A percentile compares a stretch with the other conserved stretches of the same genome.
Evolutionary conservation across 2,329 filamentous ascomycete genomes (phyloP).

Genomic region (Penicillium hesseltinei): DNA sequence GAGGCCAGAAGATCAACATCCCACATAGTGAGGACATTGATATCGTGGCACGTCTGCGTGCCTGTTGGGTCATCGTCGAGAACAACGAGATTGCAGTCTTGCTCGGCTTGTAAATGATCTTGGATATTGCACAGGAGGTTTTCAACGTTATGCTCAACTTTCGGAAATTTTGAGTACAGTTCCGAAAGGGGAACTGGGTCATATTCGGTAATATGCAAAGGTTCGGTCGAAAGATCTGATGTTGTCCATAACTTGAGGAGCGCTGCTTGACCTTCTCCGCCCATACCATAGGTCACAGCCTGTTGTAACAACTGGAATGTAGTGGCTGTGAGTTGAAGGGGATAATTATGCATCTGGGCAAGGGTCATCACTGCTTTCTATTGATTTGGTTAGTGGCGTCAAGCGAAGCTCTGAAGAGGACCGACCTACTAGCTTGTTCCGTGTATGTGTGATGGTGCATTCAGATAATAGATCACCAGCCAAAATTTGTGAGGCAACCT

Average conservation of each 20-base stretch:
- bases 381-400: neutral
- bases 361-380: conserved; percentile 4
- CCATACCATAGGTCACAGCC: conserved; percentile 5
- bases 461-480: conserved; percentile 4
- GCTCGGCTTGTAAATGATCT: neutral
- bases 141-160: neutral
- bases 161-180: neutral
- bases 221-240: neutral
- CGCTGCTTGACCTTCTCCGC: neutral
- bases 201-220: neutral
- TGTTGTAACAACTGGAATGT: conserved; percentile 4
- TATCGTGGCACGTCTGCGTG: neutral
- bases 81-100: neutral
- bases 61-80: conserved; percentile 1
- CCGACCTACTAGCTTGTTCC: conserved; percentile 1
- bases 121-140: neutral
- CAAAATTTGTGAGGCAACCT: neutral
- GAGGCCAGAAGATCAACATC: neutral
- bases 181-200: neutral
- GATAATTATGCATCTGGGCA: conserved; percentile 8
- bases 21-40: conserved; percentile 1
- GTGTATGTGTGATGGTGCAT: neutral
- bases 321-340: conserved; percentile 6
- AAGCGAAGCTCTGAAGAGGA: neutral
- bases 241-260: conserved; percentile 8